Base-by-base conservation (phyloP, 2,329 filamentous ascomycete genomes). In the Fusarium sp. region DNA sequence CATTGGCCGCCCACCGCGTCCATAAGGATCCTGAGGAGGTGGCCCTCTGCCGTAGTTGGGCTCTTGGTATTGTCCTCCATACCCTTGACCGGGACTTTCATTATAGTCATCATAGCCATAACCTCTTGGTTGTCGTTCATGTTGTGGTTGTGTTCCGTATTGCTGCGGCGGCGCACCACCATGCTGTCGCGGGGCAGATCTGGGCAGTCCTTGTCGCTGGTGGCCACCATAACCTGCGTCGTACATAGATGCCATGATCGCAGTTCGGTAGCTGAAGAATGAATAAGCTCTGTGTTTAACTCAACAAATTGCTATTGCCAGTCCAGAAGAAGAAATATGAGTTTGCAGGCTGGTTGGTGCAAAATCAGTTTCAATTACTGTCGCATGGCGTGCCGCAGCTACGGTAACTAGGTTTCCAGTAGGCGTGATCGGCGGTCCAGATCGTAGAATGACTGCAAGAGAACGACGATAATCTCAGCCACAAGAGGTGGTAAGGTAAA, bases 91-190 rank as follows among this genome's bases (percentile, higher is more conserved):
- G 46, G 80, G 74, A 9, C 81, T 80, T 53, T 83, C 82, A 27
- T 81, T 80, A 20, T 84, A 83, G 49, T 83, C 81, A 24, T 83
- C 83, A 63, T 84, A 82, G 51, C 79, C 82, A 64, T 86, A 82
- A 16, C 81, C 81, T 51, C 84, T 81, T 56, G 84, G 80, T 59
- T 85, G 84, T 52, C 82, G 79, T 56, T 85, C 81, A 63, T 86
- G 84, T 59, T 85, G 80, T 60, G 81, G 80, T 16, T 76, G 77
- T 58, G 74, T 70, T 62, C 76, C 78, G 70, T 80, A 79, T 32
- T 80, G 80, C 55, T 81, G 81, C 59, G 73, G 73, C n/a, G 74
- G 75, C 20, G 68, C 75, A 43, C 66, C 74, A 62, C 71, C 74
- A 49, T 75, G 75, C 72, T 78, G 75, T 81, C 82, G 81, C 42